Conservation (phyloP, 2,329 filamentous ascomycete genomes). For the Hypoxylon sp. region DNA sequence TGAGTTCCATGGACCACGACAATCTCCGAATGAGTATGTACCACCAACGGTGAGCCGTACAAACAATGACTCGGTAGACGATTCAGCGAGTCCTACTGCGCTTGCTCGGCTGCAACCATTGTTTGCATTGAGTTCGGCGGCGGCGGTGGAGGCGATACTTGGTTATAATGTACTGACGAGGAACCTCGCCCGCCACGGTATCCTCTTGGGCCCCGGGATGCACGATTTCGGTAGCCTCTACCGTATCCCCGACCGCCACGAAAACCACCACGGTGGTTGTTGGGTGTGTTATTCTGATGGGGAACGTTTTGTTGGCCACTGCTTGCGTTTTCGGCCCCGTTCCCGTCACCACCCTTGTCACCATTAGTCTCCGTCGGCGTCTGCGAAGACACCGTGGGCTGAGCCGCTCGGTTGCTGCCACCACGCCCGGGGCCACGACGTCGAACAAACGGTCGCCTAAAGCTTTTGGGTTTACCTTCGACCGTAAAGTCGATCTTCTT, state of each 20-base stretch:
- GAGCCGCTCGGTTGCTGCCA: conserved; percentile 23
- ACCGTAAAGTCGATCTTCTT: conserved; percentile 71
- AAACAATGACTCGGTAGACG: conserved; percentile 2
- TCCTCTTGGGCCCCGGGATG: conserved; percentile 33
- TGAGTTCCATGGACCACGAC: background rate
- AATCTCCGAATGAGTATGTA: background rate
- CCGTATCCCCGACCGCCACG: conserved; percentile 42
- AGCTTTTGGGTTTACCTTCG: conserved; percentile 56
- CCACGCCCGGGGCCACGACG: conserved; percentile 43
- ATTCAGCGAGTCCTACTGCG: conserved; percentile 31
- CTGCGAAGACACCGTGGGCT: conserved; percentile 11
- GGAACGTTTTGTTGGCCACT: conserved; percentile 2
- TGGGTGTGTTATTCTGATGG: conserved; percentile 7
- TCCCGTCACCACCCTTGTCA: background rate
- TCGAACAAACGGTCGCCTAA: conserved; percentile 47
- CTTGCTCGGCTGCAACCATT: conserved; percentile 26
- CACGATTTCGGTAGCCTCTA: conserved; percentile 35
- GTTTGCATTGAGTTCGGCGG: conserved; percentile 12
- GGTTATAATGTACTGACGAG: conserved; percentile 20
- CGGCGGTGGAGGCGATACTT: conserved; percentile 17
- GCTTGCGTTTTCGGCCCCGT: conserved; percentile 7
- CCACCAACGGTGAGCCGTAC: background rate
- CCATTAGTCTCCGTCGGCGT: conserved; percentile 1
- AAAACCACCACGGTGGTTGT: conserved; percentile 33
- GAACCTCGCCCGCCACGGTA: conserved; percentile 16